These are phyloP conservation scores for Trichoderma sp. DNA, from an alignment of 2,329 filamentous ascomycete genomes.

Conservation along the genomic window DNA sequence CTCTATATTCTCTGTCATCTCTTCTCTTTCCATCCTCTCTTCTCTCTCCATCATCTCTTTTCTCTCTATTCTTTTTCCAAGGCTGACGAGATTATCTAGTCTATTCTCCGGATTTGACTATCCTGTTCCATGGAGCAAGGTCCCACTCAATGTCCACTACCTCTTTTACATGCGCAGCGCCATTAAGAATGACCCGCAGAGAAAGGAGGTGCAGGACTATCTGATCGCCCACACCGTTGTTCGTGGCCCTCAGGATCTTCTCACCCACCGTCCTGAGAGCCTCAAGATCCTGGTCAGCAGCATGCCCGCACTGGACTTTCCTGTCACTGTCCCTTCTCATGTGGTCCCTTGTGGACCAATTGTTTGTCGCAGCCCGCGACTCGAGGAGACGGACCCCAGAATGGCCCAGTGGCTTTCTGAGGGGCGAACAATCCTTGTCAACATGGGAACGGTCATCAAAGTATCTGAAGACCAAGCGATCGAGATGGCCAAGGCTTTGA, in stretches of 20 bases:
- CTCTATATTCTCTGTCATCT: not conserved
- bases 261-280: constrained; percentile 20
- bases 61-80: not conserved
- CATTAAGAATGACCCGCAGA: constrained; percentile 17
- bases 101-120: constrained; percentile 44
- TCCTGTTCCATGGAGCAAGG: constrained; percentile 43
- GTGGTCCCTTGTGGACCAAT: constrained; percentile 48
- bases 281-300: constrained; percentile 29
- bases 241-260: constrained; percentile 25
- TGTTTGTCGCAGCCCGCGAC: constrained; percentile 32
- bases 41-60: not conserved
- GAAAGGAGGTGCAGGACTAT: constrained; percentile 17
- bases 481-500: constrained; percentile 39
- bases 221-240: constrained; percentile 22
- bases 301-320: constrained; percentile 39
- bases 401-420: constrained; percentile 42
- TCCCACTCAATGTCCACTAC: constrained; percentile 42
- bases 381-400: constrained; percentile 38
- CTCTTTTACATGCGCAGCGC: not conserved
- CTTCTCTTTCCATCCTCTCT: not conserved
- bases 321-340: constrained; percentile 37
- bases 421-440: constrained; percentile 46
- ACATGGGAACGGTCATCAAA: constrained; percentile 42
- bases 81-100: constrained; percentile 20
- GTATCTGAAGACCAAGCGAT: constrained; percentile 34